phyloP scores from a whole-genome alignment of 305 asterid genomes.

The Fraxinus xanthoxyloides region DNA sequence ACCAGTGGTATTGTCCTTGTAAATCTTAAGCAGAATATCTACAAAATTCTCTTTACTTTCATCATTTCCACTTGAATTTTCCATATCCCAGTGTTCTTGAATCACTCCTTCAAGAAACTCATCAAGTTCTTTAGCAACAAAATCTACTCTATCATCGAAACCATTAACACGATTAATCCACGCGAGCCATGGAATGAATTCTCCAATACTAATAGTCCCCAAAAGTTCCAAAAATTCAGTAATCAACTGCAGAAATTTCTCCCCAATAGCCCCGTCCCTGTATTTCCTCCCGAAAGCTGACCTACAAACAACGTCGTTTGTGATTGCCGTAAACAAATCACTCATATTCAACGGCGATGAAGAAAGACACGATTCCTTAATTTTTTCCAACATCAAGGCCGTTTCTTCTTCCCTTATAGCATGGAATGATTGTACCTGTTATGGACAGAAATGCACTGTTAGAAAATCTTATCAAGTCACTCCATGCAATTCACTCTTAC shows the following conservation, averaged over 20 bases:
- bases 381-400: background rate
- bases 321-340: background rate
- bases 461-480: background rate
- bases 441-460: background rate
- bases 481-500: background rate
- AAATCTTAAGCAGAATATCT: slow-evolving; percentile 7
- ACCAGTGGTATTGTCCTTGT: background rate
- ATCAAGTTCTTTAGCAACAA: slow-evolving; percentile 5
- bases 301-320: slow-evolving; percentile 5
- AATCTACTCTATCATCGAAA: background rate
- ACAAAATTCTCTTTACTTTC: background rate
- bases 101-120: slow-evolving; percentile 4
- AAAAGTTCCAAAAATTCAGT: background rate
- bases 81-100: background rate
- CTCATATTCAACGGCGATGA: background rate
- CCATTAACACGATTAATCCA: slow-evolving; percentile 7
- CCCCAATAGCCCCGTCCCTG: slow-evolving; percentile 3
- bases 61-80: background rate
- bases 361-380: background rate
- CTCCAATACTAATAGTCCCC: background rate
- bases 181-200: background rate
- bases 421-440: background rate
- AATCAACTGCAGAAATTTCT: background rate
- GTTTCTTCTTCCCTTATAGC: slow-evolving; percentile 15
- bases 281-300: slow-evolving; percentile 5